Percentiles rank a stretch among this genome's conserved stretches.
Evolutionary conservation across 1,139 yeast species (phyloP).

Genomic region (Meyerozyma sp.): DNA sequence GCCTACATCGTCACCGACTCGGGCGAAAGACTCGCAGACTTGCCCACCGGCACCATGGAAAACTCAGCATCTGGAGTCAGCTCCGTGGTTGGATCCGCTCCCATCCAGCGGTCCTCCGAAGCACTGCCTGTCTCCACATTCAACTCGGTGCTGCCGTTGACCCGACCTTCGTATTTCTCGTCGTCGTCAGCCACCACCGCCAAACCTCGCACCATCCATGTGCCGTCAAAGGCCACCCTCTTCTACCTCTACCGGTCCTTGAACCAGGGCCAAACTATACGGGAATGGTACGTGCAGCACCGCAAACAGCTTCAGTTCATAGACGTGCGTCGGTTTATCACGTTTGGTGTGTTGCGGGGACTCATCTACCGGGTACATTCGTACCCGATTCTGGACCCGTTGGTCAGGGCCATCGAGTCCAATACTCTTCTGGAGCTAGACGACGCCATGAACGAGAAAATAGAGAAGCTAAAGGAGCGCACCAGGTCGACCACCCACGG

Average conservation of each 20-base stretch:
- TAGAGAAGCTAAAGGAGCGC: slow-evolving; percentile 7
- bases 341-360: slow-evolving; percentile 82
- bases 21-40: slow-evolving; percentile 3
- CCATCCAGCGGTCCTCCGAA: neutral
- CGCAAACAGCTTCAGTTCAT: slow-evolving; percentile 52
- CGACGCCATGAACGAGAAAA: slow-evolving; percentile 19
- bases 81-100: neutral
- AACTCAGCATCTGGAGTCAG: slow-evolving; percentile 4
- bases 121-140: slow-evolving; percentile 6
- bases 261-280: slow-evolving; percentile 71
- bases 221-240: slow-evolving; percentile 63
- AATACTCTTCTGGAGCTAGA: slow-evolving; percentile 25
- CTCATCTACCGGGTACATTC: slow-evolving; percentile 76
- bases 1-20: slow-evolving; percentile 53
- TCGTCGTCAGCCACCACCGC: neutral
- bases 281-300: slow-evolving; percentile 75
- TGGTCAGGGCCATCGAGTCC: slow-evolving; percentile 30
- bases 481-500: slow-evolving; percentile 4
- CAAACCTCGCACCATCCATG: slow-evolving; percentile 17
- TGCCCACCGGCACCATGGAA: slow-evolving; percentile 4
- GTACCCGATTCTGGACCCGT: slow-evolving; percentile 55
- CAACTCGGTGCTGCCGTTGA: slow-evolving; percentile 9
- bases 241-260: slow-evolving; percentile 74
- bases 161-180: slow-evolving; percentile 4
- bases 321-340: slow-evolving; percentile 77